These are phyloP conservation scores for Capsaspora owczarzaki DNA, from an alignment of 78 protist species.

Conservation along the genomic window DNA sequence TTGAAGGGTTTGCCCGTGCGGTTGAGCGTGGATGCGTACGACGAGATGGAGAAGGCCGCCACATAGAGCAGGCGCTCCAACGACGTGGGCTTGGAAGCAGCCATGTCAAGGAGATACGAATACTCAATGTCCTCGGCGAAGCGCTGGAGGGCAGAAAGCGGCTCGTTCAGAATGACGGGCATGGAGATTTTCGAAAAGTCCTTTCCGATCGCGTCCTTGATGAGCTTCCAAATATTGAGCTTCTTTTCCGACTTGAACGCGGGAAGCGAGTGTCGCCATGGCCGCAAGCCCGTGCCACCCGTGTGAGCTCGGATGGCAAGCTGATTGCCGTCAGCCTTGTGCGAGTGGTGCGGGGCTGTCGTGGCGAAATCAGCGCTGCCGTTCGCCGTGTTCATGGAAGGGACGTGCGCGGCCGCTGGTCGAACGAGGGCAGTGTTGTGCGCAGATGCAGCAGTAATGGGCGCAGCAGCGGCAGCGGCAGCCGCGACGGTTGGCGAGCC, in stretches of 20 bases:
- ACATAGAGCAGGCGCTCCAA: neutral
- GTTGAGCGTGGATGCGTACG: neutral
- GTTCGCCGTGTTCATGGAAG: no score
- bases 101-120: constrained; percentile 13
- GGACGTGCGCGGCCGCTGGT: no score
- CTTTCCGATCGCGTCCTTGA: constrained; percentile 7
- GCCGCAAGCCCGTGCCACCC: no score
- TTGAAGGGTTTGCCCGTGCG: constrained; percentile 35
- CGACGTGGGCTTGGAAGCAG: neutral
- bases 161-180: constrained; percentile 39
- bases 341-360: no score
- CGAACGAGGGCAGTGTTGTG: no score
- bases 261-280: no score
- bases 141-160: constrained; percentile 15
- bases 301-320: no score
- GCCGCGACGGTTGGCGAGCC: no score
- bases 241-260: neutral
- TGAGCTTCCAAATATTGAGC: neutral
- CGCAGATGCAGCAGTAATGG: no score
- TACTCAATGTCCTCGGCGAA: constrained; percentile 27
- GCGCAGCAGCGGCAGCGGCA: no score
- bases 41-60: neutral
- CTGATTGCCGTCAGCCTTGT: no score
- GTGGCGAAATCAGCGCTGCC: no score
- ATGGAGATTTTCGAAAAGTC: constrained; percentile 19